A percentile compares a stretch with the other conserved stretches of the same genome.
phyloP scores from a whole-genome alignment of 2,329 filamentous ascomycete species.

The Ophioceras dolichostomum region DNA sequence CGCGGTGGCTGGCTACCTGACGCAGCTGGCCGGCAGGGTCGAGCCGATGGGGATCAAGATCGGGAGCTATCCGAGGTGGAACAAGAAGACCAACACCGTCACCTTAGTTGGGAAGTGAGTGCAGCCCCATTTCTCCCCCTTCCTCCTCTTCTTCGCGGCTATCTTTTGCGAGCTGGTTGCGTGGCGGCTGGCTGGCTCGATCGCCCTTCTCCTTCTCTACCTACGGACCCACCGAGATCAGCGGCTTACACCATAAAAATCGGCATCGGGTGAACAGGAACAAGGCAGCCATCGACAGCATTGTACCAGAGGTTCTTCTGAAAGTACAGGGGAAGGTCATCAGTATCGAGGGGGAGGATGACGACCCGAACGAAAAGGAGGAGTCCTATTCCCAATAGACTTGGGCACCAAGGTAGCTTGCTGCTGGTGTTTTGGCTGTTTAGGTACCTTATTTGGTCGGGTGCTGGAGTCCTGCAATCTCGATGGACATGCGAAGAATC shows the following conservation, averaged over 20 bases:
- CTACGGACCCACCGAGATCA: too few relatives aligned
- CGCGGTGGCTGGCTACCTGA: constrained; percentile 70
- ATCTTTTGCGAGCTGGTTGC: too few relatives aligned
- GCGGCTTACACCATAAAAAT: too few relatives aligned
- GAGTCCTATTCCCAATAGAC: constrained; percentile 1
- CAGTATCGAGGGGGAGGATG: constrained; percentile 57
- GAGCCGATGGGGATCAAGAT: constrained; percentile 76
- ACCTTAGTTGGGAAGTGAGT: constrained; percentile 61
- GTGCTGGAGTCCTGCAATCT: too few relatives aligned
- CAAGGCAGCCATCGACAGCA: constrained; percentile 60
- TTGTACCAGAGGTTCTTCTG: constrained; percentile 66
- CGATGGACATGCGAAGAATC: too few relatives aligned
- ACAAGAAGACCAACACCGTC: constrained; percentile 76
- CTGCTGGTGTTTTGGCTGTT: too few relatives aligned
- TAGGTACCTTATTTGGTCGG: too few relatives aligned
- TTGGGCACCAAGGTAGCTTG: too few relatives aligned
- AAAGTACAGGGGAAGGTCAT: constrained; percentile 65
- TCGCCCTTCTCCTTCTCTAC: neutral
- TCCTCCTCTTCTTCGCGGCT: neutral
- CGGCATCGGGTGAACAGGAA: constrained; percentile 53
- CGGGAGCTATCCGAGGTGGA: constrained; percentile 90
- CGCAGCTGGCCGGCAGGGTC: constrained; percentile 62
- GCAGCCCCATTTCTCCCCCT: neutral
- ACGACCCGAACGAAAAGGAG: constrained; percentile 23
- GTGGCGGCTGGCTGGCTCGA: too few relatives aligned